A percentile compares a stretch with the other conserved stretches of the same genome.
Evolutionary conservation across 2,329 filamentous ascomycete species (phyloP).

Genomic region (Metarhizium guizhouense): DNA sequence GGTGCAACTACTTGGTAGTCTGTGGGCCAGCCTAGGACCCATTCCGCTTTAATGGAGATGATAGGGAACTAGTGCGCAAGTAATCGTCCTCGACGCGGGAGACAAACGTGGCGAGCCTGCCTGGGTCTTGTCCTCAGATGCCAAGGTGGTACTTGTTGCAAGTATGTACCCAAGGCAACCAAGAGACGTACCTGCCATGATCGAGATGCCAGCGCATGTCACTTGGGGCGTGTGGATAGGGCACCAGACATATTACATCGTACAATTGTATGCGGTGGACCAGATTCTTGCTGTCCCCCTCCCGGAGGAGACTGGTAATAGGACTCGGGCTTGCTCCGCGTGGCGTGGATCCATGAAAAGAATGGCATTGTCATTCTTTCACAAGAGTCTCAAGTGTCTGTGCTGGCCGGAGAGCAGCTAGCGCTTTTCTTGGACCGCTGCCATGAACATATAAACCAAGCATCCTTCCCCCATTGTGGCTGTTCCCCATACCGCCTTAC

Average conservation of each 20-base stretch:
- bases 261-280: too few relatives aligned
- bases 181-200: too few relatives aligned
- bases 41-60: background rate
- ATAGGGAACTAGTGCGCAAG: background rate
- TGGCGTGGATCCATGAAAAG: too few relatives aligned
- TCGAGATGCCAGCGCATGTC: background rate
- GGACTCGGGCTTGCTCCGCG: too few relatives aligned
- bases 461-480: background rate
- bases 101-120: background rate
- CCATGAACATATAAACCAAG: slow-evolving; percentile 4
- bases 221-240: background rate
- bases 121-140: background rate
- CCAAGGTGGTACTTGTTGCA: too few relatives aligned
- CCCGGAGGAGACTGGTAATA: too few relatives aligned
- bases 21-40: background rate
- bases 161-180: too few relatives aligned
- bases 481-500: background rate
- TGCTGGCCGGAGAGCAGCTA: too few relatives aligned
- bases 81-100: background rate
- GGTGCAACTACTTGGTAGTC: background rate
- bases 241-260: too few relatives aligned
- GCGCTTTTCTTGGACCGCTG: background rate
- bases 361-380: too few relatives aligned
- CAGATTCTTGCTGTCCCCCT: too few relatives aligned
- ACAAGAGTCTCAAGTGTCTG: too few relatives aligned